phyloP scores from a whole-genome alignment of 805 yeast species.

The Monosporozyma yasuniensis region DNA sequence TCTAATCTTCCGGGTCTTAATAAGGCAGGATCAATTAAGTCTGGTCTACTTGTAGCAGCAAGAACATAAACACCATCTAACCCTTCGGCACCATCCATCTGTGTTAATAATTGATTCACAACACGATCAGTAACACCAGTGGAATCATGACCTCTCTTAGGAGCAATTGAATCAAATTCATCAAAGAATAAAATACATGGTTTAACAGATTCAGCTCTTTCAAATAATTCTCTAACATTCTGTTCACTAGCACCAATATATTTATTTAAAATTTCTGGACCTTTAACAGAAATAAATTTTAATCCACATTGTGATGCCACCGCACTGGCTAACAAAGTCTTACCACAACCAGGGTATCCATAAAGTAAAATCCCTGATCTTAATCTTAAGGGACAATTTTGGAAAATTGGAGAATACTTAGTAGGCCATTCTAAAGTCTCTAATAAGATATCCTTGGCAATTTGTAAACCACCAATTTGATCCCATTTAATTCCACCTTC shows the following conservation, averaged over 20 bases:
- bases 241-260: conserved; percentile 97
- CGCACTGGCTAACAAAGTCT: conserved; percentile 85
- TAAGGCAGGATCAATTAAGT: conserved; percentile 87
- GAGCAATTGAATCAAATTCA: conserved; percentile 95
- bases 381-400: conserved; percentile 73
- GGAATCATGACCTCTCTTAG: conserved; percentile 95
- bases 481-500: conserved; percentile 50
- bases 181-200: conserved; percentile 91
- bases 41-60: conserved; percentile 96
- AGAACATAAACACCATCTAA: conserved; percentile 91
- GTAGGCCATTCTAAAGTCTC: conserved; percentile 98
- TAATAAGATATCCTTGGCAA: conserved; percentile 63
- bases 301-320: conserved; percentile 90
- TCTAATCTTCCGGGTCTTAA: conserved; percentile 94
- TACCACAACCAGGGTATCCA: conserved; percentile 98
- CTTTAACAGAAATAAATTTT: conserved; percentile 87
- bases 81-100: conserved; percentile 99
- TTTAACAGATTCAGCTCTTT: conserved; percentile 87
- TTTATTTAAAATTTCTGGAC: conserved; percentile 91
- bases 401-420: conserved; percentile 90
- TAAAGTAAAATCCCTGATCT: conserved; percentile 85
- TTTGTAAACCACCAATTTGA: conserved; percentile 80
- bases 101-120: conserved; percentile 92
- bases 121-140: conserved; percentile 97
- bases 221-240: conserved; percentile 85